Percentiles rank a stretch among this genome's conserved stretches.
These are phyloP conservation scores for Pyronema omphalodes DNA, from an alignment of 495 filamentous ascomycete genomes.

Conservation along the genomic window DNA sequence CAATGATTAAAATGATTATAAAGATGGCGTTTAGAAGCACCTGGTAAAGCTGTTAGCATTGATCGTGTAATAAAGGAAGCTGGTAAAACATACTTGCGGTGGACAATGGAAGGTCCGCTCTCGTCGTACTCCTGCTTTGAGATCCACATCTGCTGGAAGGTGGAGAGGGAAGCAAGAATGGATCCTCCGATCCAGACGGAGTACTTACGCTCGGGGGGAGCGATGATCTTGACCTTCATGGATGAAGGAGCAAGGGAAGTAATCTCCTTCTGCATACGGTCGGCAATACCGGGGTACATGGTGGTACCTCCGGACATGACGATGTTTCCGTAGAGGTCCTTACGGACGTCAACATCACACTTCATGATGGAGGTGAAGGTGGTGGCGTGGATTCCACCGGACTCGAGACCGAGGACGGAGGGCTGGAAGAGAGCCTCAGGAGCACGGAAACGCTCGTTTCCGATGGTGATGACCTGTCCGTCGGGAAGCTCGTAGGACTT, in stretches of 20 bases:
- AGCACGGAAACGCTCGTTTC: slow-evolving; percentile 81
- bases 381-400: slow-evolving; percentile 91
- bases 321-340: slow-evolving; percentile 86
- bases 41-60: slow-evolving; percentile 11
- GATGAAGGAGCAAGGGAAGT: slow-evolving; percentile 95
- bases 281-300: slow-evolving; percentile 97
- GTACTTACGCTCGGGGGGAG: slow-evolving; percentile 92
- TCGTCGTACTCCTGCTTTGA: slow-evolving; percentile 99
- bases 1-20: slow-evolving; percentile 5
- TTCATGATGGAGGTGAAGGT: slow-evolving; percentile 90
- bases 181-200: slow-evolving; percentile 99
- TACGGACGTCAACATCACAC: slow-evolving; percentile 93
- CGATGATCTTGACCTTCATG: slow-evolving; percentile 98
- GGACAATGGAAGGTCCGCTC: slow-evolving; percentile 95
- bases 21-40: slow-evolving; percentile 23
- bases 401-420: slow-evolving; percentile 91
- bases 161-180: slow-evolving; percentile 95
- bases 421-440: slow-evolving; percentile 97
- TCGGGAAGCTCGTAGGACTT: slow-evolving; percentile 99
- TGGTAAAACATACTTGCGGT: slow-evolving; percentile 62
- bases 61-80: background rate
- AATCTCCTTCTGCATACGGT: slow-evolving; percentile 99
- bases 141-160: slow-evolving; percentile 99
- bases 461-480: slow-evolving; percentile 99
- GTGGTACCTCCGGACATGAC: slow-evolving; percentile 92